Evolutionary conservation across 768 basidiomycete genomes (phyloP).

Genomic region (Russula vinacea): DNA sequence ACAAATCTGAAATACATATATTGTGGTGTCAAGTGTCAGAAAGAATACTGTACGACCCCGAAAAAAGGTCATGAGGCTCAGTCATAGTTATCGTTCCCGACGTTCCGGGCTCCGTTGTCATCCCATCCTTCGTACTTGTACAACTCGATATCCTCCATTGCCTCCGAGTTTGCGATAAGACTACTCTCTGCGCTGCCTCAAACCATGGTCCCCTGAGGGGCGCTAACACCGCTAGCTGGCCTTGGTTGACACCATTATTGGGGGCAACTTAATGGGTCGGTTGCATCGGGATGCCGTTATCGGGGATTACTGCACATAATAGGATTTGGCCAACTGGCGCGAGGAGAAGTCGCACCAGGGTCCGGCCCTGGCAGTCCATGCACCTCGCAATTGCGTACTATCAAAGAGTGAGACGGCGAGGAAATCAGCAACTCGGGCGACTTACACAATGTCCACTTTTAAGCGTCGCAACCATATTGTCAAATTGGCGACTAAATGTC

Average conservation of each 20-base stretch:
- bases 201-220: too few relatives aligned
- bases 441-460: constrained; percentile 12
- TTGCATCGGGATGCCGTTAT: constrained; percentile 7
- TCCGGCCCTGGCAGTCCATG: neutral
- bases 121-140: too few relatives aligned
- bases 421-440: neutral
- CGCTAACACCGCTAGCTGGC: too few relatives aligned
- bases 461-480: neutral
- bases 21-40: neutral
- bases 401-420: neutral
- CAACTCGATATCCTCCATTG: neutral
- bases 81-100: neutral
- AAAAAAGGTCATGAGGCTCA: neutral
- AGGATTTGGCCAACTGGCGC: constrained; percentile 1
- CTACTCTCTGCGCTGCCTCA: too few relatives aligned
- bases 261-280: neutral
- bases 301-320: constrained; percentile 7
- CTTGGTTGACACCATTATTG: too few relatives aligned
- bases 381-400: constrained; percentile 17
- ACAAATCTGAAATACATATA: neutral
- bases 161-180: too few relatives aligned
- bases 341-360: constrained; percentile 10
- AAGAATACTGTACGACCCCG: neutral
- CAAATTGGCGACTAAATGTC: neutral
- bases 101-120: too few relatives aligned